Evolutionary conservation across 83 land plant species (phyloP).

Genomic region (Diphasiastrum complanatum): DNA sequence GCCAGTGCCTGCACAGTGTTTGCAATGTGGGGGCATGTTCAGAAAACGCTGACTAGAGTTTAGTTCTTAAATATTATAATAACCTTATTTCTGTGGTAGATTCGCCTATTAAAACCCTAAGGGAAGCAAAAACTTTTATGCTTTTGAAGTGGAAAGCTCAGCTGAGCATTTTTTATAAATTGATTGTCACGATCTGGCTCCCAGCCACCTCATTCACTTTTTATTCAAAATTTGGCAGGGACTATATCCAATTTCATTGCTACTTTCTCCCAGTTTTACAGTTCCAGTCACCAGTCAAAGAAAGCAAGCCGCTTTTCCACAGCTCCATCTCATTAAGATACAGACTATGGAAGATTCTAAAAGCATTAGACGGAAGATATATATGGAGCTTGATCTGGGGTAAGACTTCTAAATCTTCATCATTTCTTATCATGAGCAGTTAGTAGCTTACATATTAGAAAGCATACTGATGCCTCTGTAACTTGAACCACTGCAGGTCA

Average conservation of each 20-base stretch:
- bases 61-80: too few species aligned
- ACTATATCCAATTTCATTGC: background rate
- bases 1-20: too few species aligned
- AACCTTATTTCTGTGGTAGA: too few species aligned
- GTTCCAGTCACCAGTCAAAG: conserved; percentile 9
- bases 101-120: too few species aligned
- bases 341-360: background rate
- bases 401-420: conserved; percentile 15
- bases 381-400: conserved; percentile 56
- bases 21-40: too few species aligned
- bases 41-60: too few species aligned
- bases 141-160: too few species aligned
- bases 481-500: conserved; percentile 52
- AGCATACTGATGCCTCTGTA: too few species aligned
- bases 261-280: background rate
- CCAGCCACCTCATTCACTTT: background rate
- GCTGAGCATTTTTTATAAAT: background rate
- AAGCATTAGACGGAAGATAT: conserved; percentile 30
- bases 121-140: too few species aligned
- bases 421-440: too few species aligned
- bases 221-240: background rate
- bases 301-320: conserved; percentile 43
- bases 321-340: conserved; percentile 16
- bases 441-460: too few species aligned
- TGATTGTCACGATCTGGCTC: background rate